Base-by-base conservation (phyloP, 139 green algal genomes). In the Zygnema circumcarinatum region DNA sequence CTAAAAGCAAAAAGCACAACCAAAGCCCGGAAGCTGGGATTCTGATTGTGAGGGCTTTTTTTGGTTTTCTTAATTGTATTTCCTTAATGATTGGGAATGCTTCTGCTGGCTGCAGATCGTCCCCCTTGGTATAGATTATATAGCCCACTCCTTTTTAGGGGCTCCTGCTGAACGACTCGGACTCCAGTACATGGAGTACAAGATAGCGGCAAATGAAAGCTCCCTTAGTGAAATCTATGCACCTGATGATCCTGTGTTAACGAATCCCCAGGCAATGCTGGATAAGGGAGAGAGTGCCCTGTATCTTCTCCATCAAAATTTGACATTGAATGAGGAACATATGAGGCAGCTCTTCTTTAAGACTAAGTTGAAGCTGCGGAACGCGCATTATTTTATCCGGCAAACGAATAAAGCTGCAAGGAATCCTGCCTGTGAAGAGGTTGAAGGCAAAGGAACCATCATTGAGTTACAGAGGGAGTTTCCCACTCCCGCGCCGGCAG, bases 131-230 rank as follows among this genome's bases (percentile, higher is more conserved):
- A 33, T 83, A 20, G 32, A 83, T 2, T 52, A 54, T 36, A 11
- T 54, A 25, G 11, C 39, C 32, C n/a, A 39, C 2, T 35, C n/a
- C 75, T 47, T 35, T 33, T 83, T 83, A 36, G 75, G 75, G n/a
- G 32, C 47, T 47, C 75, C 75, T 3, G 75, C 75, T 2, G 29
- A 35, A 2, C 33, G 53, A 7, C 3, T 67, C 22, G 75, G 75
- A 33, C 7, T 83, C 2, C 75, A 83, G n/a, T 83, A 83, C 38
- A 33, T 83, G 75, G 75, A 52, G 3, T 83, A 83, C 32, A 83
- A 83, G 3, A 54, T 83, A 16, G 53, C 22, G 2, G 75, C 38
- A 3, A 54, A 83, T 42, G 75, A 83, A 52, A 83, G 33, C 35
- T 36, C 33, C 33, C 75, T 83, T 42, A 67, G 32, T 3, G 7